Evolutionary conservation across 2,329 filamentous ascomycete genomes (phyloP), one percentile per base, ranked within the genome.

Genomic region (Pochonia chlamydosporia): DNA sequence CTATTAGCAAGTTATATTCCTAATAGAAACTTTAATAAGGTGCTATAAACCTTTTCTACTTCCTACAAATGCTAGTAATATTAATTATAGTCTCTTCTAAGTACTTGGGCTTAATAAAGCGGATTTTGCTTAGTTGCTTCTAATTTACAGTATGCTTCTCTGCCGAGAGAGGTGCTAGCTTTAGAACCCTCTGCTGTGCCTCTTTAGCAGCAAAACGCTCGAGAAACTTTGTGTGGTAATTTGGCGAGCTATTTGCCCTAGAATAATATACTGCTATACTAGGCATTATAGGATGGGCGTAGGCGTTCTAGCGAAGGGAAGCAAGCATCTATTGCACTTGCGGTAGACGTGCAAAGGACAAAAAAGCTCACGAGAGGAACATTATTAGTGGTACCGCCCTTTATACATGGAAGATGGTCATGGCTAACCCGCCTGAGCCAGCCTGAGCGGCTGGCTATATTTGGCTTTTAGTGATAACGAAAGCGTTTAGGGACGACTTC

Each of bases 151-250:
- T 8, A 18, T 43, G 41, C 20, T 31, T 26, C 41, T 43, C 30
- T 4, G 30, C 41, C 5, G 25, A 43, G 4, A 43, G 41, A 13
- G 41, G 25, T 10, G 30, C 26, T 24, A 16, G 41, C 41, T 43
- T 43, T 23, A 18, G 10, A 31, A 24, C 30, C 26, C 21, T 40
- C 37, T 31, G 26, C 25, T 39, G 37, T 26, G 14, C 23, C 40
- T 42, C 43, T 11, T 40, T 41, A 16, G 36, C 40, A 40, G 44
- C 47, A 45, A 50, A 43, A 7, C 40, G 40, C 21, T 43, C 21
- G 10, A 23, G n/a, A n/a, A 43, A 43, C 24, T 43, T 31, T n/a
- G 10, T n/a, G 21, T 43, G 40, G n/a, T n/a, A n/a, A 18, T 23
- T 40, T 9, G 36, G n/a, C 16, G 36, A 21, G 18, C 36, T 21